phyloP scores from a whole-genome alignment of 192 early-diverging fungal genomes.

The Backusella psychrophila region DNA sequence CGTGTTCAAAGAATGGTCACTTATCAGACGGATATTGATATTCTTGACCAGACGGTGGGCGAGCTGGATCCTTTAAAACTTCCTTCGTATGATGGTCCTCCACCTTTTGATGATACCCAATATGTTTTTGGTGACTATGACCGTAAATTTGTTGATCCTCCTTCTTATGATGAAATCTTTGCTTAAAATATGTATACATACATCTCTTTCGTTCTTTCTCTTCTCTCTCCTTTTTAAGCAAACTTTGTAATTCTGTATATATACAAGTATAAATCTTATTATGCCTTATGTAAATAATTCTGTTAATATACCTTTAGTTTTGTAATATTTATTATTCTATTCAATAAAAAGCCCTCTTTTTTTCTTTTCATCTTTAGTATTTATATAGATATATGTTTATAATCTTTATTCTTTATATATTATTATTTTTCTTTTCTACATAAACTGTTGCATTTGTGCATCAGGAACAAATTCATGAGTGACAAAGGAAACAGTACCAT shows the following conservation, averaged over 20 bases:
- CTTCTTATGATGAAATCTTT: slow-evolving; percentile 4
- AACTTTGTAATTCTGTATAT: neutral
- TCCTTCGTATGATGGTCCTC: slow-evolving; percentile 8
- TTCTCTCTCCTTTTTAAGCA: neutral
- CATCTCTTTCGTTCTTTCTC: neutral
- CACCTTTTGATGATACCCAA: neutral
- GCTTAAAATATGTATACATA: slow-evolving; percentile 1
- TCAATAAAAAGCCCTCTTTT: neutral
- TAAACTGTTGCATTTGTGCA: neutral
- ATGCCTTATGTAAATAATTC: neutral
- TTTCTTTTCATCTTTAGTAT: too few species aligned
- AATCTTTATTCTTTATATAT: neutral
- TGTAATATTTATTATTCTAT: neutral
- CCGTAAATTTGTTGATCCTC: slow-evolving; percentile 6
- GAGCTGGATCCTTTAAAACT: neutral
- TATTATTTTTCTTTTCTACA: neutral
- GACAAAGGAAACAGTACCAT: slow-evolving; percentile 24
- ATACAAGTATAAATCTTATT: neutral
- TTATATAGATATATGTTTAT: neutral
- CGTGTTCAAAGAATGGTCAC: slow-evolving; percentile 7
- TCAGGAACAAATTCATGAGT: slow-evolving; percentile 13
- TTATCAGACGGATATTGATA: slow-evolving; percentile 8
- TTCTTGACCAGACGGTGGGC: slow-evolving; percentile 2
- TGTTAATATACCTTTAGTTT: neutral
- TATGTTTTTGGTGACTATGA: slow-evolving; percentile 7